phyloP scores from a whole-genome alignment of 257 asterid genomes.

The Plantago elongata region DNA sequence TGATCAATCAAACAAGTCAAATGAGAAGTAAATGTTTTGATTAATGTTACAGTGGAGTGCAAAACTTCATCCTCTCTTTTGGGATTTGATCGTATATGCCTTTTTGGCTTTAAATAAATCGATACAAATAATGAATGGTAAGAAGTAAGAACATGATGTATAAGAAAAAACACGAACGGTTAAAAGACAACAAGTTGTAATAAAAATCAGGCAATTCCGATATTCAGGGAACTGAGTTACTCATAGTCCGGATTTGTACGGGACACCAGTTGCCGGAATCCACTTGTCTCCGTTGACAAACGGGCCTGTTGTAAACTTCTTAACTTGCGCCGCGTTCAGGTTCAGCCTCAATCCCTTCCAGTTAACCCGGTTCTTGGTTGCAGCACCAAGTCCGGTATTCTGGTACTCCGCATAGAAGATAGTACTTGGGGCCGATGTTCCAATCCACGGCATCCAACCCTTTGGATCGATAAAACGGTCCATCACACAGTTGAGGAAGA shows the following conservation, averaged over 20 bases:
- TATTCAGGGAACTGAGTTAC: too few relatives aligned
- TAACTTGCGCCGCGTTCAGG: constrained; percentile 9
- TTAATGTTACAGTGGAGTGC: too few relatives aligned
- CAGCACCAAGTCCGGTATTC: constrained; percentile 27
- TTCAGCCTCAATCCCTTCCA: constrained; percentile 28
- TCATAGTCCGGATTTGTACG: constrained; percentile 18
- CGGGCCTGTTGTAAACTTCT: constrained; percentile 19
- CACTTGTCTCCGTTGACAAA: constrained; percentile 32
- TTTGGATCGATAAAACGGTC: constrained; percentile 28
- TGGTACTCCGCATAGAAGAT: constrained; percentile 30
- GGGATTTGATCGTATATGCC: too few relatives aligned
- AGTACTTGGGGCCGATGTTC: constrained; percentile 24
- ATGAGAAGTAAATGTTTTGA: too few relatives aligned
- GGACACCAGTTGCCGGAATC: constrained; percentile 21
- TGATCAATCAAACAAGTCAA: too few relatives aligned
- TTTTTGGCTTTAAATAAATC: too few relatives aligned
- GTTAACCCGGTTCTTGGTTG: constrained; percentile 23
- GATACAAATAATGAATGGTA: too few relatives aligned
- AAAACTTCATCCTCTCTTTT: too few relatives aligned
- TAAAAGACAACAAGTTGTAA: too few relatives aligned
- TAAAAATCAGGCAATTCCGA: too few relatives aligned
- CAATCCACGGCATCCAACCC: constrained; percentile 35
- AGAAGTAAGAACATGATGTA: too few relatives aligned
- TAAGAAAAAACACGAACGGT: too few relatives aligned
- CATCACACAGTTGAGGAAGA: constrained; percentile 13